These are phyloP conservation scores for Botrytis medusae DNA, from an alignment of 2,329 filamentous ascomycete genomes.

Conservation along the genomic window DNA sequence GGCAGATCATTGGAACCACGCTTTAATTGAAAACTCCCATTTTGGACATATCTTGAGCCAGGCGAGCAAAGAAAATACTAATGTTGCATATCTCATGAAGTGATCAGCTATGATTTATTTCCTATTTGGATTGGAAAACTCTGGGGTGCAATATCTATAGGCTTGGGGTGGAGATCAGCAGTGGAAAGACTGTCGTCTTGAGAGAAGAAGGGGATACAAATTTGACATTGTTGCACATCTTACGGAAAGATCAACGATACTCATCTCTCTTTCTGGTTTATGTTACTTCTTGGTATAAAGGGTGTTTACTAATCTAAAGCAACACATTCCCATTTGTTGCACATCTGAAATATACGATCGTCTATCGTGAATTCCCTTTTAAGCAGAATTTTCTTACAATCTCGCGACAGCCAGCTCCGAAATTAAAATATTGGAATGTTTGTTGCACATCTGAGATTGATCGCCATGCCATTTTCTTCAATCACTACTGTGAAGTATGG, in stretches of 20 bases:
- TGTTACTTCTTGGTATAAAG: neutral
- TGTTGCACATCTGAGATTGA: slow-evolving; percentile 4
- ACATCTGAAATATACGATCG: slow-evolving; percentile 11
- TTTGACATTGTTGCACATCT: slow-evolving; percentile 17
- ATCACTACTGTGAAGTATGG: too few relatives aligned
- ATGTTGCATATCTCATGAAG: slow-evolving; percentile 6
- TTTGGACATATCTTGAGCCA: neutral
- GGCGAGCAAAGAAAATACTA: neutral
- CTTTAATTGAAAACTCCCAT: slow-evolving; percentile 11
- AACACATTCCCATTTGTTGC: neutral
- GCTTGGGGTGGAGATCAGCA: neutral
- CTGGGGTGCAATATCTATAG: neutral
- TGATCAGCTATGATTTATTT: neutral
- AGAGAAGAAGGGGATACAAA: neutral
- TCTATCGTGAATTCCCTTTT: slow-evolving; percentile 19
- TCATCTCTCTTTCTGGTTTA: slow-evolving; percentile 3
- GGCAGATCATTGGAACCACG: slow-evolving; percentile 14
- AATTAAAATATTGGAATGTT: neutral
- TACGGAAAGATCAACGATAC: slow-evolving; percentile 7
- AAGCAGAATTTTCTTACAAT: neutral
- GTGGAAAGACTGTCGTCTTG: neutral
- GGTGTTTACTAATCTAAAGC: neutral
- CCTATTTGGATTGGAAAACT: neutral
- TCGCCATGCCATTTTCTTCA: neutral
- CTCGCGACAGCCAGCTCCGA: neutral